Conservation (phyloP, 2,329 filamentous ascomycete genomes). For the Phaeoacremonium minimum region DNA sequence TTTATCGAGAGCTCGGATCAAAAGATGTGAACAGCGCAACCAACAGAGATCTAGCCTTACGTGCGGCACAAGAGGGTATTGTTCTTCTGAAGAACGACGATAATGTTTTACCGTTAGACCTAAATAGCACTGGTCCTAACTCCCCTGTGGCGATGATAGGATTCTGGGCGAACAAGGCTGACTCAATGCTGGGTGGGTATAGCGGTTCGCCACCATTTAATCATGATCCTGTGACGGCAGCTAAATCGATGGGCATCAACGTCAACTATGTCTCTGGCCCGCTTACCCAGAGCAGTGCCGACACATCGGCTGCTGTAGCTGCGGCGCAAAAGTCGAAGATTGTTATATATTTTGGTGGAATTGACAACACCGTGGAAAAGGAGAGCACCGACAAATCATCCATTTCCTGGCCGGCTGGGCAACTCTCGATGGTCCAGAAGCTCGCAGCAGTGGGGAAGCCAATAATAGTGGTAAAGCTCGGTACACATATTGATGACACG, state of each 20-base stretch:
- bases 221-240: constrained; percentile 47
- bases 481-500: constrained; percentile 45
- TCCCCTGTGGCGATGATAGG: constrained; percentile 52
- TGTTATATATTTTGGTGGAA: constrained; percentile 51
- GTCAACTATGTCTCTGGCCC: too few relatives aligned
- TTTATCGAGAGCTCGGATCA: constrained; percentile 49
- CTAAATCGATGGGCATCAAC: too few relatives aligned
- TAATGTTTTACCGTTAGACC: constrained; percentile 43
- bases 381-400: constrained; percentile 46
- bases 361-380: constrained; percentile 46
- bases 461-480: constrained; percentile 50
- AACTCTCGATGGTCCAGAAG: constrained; percentile 44
- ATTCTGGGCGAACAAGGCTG: constrained; percentile 52
- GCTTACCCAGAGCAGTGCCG: too few relatives aligned
- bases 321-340: constrained; percentile 39
- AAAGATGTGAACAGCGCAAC: constrained; percentile 49
- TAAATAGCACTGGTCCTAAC: constrained; percentile 36
- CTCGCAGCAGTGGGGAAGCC: constrained; percentile 18
- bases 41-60: constrained; percentile 50
- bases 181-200: constrained; percentile 57
- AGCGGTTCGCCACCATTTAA: constrained; percentile 51
- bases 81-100: constrained; percentile 53
- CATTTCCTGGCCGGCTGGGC: constrained; percentile 46
- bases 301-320: too few relatives aligned
- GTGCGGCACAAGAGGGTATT: constrained; percentile 43